Conservation (phyloP, 306 rosid species). For the Prunus persica region Prunus_persica_NCBIv2 NC_034010.1:10841001-10841500, state of each 20-base stretch:
- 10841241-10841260: background rate
- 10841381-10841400: background rate
- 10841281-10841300: background rate
- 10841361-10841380: background rate
- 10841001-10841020: background rate
- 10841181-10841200: conserved; percentile 95
- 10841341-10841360: background rate
- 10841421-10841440: background rate
- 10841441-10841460: background rate
- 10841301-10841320: background rate
- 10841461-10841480: background rate
- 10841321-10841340: background rate
- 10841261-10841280: background rate
- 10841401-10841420: background rate
- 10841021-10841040: background rate
- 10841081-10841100: conserved; percentile 73
- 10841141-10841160: conserved; percentile 98
- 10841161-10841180: conserved; percentile 89
- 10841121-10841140: conserved; percentile 86
- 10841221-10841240: conserved; percentile 35
- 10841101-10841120: conserved; percentile 90
- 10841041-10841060: background rate
- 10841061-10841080: conserved; percentile 20
- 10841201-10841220: conserved; percentile 85
- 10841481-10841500: background rate